Evolutionary conservation across 2,329 filamentous ascomycete genomes (phyloP), one percentile per base, ranked within the genome.

Genomic region (Huntiella bhutanensis): DNA sequence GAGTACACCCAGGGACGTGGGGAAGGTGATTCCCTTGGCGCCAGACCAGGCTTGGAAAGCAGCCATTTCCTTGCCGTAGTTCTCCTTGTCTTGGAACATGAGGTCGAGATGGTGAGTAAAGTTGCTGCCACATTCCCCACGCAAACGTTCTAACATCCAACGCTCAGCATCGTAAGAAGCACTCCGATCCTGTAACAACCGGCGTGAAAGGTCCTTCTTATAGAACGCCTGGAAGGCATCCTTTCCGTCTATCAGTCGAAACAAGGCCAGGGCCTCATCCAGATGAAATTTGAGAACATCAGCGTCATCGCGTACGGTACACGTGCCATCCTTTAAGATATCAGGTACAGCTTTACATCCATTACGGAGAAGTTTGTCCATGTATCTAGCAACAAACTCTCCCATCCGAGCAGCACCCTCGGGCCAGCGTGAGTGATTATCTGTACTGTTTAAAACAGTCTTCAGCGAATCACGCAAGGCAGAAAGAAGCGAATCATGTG

Each of bases 181-280:
- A 58, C 86, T 95, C 52, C 87, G 76, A 35, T 80, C 81, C 84
- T 96, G 87, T 47, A 99, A 70, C 37, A 99, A 65, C 41, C 91
- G 75, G 12, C 87, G 75, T 1, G 92, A 88, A 43, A 99, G 71
- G 57, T 96, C 91, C 56, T 91, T 93, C 67, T 98, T 98, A 71
- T 99, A 99, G 59, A 98, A 98, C 1, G 91, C 88, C 59, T 98
- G 91, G 52, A 99, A 98, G 0, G 95, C 83, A 47, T 92, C 88
- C 60, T 98, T 98, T 53, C 91, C 91, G 57, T 96, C 80, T 33
- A 99, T 84, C 60, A 96, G 96, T 4, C 92, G 77, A 70, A 98
- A 98, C 4, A 99, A 68, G 59, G 96, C 88, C 2, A 99, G 68
- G 0, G 84, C 87, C 57, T 92, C 82, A 55, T 98, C 87, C 8